These are phyloP conservation scores for Canna indica DNA, from an alignment of 176 grass and related monocot genomes.

Conservation along the genomic window DNA sequence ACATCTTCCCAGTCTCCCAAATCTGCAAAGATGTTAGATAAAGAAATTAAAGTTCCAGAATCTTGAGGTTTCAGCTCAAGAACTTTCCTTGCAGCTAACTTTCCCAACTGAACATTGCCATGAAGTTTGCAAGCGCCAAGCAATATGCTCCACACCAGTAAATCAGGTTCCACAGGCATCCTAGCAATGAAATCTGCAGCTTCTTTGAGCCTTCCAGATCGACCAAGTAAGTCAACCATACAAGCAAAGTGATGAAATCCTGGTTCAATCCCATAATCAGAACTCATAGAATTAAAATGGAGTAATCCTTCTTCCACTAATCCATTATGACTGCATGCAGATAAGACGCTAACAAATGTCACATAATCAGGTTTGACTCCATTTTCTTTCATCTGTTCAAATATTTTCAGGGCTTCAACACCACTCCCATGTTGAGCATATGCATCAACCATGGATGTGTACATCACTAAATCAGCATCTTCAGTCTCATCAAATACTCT, in stretches of 20 bases:
- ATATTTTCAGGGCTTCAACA: conserved; percentile 44
- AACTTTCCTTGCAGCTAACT: conserved; percentile 43
- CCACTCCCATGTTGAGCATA: conserved; percentile 60
- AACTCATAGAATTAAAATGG: conserved; percentile 61
- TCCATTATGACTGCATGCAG: conserved; percentile 58
- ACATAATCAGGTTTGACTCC: conserved; percentile 49
- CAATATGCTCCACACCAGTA: conserved; percentile 62
- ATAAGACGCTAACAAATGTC: conserved; percentile 46
- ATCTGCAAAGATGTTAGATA: conserved; percentile 54
- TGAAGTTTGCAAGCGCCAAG: conserved; percentile 68
- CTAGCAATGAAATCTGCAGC: conserved; percentile 47
- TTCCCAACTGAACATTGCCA: conserved; percentile 45
- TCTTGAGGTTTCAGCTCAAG: conserved; percentile 36
- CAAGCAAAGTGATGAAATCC: conserved; percentile 51
- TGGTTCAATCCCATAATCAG: conserved; percentile 40
- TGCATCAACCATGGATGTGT: conserved; percentile 70
- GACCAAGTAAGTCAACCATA: conserved; percentile 68
- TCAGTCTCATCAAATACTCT: conserved; percentile 64
- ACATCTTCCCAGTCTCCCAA: conserved; percentile 61
- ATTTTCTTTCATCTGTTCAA: conserved; percentile 39
- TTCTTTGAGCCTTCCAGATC: conserved; percentile 50
- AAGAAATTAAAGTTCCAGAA: conserved; percentile 34
- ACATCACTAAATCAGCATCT: conserved; percentile 57
- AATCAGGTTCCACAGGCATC: conserved; percentile 50
- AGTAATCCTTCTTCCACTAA: conserved; percentile 50